These are phyloP conservation scores for Rosa lucieae DNA, from an alignment of 306 rosid species.

Conservation along the genomic window DNA sequence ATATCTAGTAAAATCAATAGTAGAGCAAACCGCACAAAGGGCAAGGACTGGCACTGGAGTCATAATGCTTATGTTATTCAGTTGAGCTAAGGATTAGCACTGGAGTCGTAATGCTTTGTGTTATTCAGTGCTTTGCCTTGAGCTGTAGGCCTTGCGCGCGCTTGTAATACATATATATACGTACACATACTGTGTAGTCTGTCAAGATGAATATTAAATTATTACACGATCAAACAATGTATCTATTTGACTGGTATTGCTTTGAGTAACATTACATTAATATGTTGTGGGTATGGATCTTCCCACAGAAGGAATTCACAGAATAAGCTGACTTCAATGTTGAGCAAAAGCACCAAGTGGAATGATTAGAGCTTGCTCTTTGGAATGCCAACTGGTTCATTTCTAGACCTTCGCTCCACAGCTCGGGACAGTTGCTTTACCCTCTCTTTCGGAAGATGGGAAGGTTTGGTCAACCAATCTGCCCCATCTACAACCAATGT, in stretches of 20 bases:
- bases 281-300: background rate
- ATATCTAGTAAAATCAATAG: background rate
- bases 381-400: background rate
- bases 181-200: background rate
- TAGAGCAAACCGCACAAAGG: background rate
- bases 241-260: background rate
- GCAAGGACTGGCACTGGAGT: background rate
- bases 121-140: background rate
- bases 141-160: background rate
- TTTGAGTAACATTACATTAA: background rate
- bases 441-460: conserved; percentile 2
- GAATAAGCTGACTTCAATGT: background rate
- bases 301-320: background rate
- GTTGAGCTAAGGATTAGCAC: background rate
- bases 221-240: background rate
- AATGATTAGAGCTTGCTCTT: conserved; percentile 17
- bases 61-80: background rate
- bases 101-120: background rate
- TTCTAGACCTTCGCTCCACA: conserved; percentile 21
- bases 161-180: background rate
- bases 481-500: conserved; percentile 14
- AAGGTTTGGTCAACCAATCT: conserved; percentile 21
- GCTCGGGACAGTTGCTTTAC: conserved; percentile 22
- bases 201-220: background rate
- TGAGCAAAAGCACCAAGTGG: background rate